A percentile compares a stretch with the other conserved stretches of the same genome.
phyloP scores from a whole-genome alignment of 1,284 basidiomycete species.

The Polyporus tsugae region DNA sequence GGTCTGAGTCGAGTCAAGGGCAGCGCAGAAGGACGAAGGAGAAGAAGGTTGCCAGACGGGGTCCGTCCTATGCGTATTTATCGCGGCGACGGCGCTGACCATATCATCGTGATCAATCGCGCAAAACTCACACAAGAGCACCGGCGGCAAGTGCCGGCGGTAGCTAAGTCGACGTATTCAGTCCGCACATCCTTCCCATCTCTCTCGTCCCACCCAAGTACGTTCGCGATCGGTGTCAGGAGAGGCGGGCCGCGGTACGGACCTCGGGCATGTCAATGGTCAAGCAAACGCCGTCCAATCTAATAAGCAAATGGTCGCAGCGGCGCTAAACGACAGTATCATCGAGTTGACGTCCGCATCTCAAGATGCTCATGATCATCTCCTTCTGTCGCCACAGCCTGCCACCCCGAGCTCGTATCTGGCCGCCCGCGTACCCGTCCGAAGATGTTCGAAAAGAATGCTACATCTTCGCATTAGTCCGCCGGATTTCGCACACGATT shows the following conservation, averaged over 20 bases:
- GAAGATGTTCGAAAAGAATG: constrained; percentile 50
- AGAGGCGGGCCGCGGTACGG: background rate
- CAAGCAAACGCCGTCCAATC: background rate
- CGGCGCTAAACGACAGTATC: constrained; percentile 3
- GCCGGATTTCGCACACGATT: constrained; percentile 13
- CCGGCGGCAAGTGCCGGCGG: constrained; percentile 22
- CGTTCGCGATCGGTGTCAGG: background rate
- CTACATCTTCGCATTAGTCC: constrained; percentile 41
- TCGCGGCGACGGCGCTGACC: constrained; percentile 22
- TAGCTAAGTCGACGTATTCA: constrained; percentile 28
- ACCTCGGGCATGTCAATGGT: background rate
- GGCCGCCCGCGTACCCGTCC: constrained; percentile 60
- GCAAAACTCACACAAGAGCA: constrained; percentile 29
- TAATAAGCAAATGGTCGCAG: background rate
- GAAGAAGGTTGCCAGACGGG: background rate
- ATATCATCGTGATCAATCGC: constrained; percentile 32
- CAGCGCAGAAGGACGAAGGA: constrained; percentile 5
- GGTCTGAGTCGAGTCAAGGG: constrained; percentile 3
- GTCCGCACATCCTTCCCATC: constrained; percentile 5
- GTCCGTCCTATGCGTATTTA: constrained; percentile 21
- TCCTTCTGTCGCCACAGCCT: constrained; percentile 75
- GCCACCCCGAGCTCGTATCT: constrained; percentile 68
- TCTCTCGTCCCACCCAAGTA: background rate
- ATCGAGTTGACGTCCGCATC: constrained; percentile 49
- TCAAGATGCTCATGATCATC: constrained; percentile 74